Evolutionary conservation across 495 filamentous ascomycete genomes (phyloP), one percentile per base, ranked within the genome.

Genomic region (Hypoxylon lienhwacheense): DNA sequence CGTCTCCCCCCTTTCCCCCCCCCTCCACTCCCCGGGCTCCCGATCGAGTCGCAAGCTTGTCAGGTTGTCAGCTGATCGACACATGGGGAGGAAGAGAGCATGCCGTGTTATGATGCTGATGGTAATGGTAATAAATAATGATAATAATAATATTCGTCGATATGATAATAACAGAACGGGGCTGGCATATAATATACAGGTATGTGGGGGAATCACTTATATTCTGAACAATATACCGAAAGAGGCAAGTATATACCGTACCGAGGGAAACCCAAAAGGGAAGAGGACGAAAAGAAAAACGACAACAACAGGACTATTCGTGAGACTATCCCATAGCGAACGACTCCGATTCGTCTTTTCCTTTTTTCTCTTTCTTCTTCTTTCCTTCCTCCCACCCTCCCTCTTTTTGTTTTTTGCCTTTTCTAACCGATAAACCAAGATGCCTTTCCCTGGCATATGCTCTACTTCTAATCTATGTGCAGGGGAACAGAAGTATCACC

Each of bases 401-500:
- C 20, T 21, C 11, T 21, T 11, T 32, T 25, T 11, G 12, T n/a
- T 21, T 51, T 55, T 22, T 61, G 58, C 52, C 58, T 56, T 53
- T 39, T 56, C 58, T 61, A 61, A 55, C 58, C 58, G 58, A 59
- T 55, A 42, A 42, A 61, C 51, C 51, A 41, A 55, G 14, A 41
- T 32, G 26, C 32, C 48, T 24, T 47, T 43, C 32, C 39, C 26
- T 41, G 50, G 33, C 29, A 19, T 49, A 20, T 33, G 24, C 47
- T 56, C 36, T 56, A 55, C 52, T 61, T 61, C 58, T 61, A 61
- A 55, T 61, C 58, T 61, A 61, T 61, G 58, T 61, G 52, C 51
- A 61, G 47, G 29, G n/a, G n/a, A n/a, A n/a, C n/a, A n/a, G n/a
- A n/a, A n/a, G n/a, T n/a, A n/a, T n/a, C n/a, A 54, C 55, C 45